phyloP scores from a whole-genome alignment of 176 grass and related monocot genomes.

The Ensete ventricosum region DNA sequence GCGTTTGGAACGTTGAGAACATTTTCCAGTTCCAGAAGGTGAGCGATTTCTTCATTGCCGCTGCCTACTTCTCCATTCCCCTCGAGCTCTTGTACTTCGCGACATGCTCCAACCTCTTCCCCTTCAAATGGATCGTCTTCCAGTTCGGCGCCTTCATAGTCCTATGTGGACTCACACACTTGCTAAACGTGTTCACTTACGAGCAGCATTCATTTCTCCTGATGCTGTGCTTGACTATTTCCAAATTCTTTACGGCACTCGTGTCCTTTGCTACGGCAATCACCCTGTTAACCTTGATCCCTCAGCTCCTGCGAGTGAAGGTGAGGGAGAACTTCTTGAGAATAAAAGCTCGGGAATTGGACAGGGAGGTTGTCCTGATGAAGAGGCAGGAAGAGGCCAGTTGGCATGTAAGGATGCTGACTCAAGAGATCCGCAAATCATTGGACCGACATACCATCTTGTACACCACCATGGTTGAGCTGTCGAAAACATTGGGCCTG shows the following conservation, averaged over 20 bases:
- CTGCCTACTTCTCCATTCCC: slow-evolving; percentile 83
- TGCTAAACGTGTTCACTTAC: slow-evolving; percentile 63
- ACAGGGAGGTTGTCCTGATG: slow-evolving; percentile 55
- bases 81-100: slow-evolving; percentile 73
- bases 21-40: slow-evolving; percentile 69
- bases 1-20: slow-evolving; percentile 34
- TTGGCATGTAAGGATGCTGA: slow-evolving; percentile 80
- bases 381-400: slow-evolving; percentile 61
- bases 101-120: slow-evolving; percentile 62
- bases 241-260: slow-evolving; percentile 69
- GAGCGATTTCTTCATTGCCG: slow-evolving; percentile 68
- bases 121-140: slow-evolving; percentile 72
- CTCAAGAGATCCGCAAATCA: slow-evolving; percentile 66
- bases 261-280: slow-evolving; percentile 60
- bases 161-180: slow-evolving; percentile 61
- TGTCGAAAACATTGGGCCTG: slow-evolving; percentile 51
- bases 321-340: slow-evolving; percentile 68
- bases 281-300: slow-evolving; percentile 67
- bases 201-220: slow-evolving; percentile 58
- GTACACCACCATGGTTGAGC: slow-evolving; percentile 72
- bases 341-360: slow-evolving; percentile 51
- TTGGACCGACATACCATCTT: slow-evolving; percentile 61
- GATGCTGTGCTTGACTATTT: slow-evolving; percentile 52
- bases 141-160: slow-evolving; percentile 76
- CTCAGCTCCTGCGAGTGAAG: slow-evolving; percentile 71